Conservation (phyloP, 73 alveolate genomes). For the Symbiodinium pilosum region DNA sequence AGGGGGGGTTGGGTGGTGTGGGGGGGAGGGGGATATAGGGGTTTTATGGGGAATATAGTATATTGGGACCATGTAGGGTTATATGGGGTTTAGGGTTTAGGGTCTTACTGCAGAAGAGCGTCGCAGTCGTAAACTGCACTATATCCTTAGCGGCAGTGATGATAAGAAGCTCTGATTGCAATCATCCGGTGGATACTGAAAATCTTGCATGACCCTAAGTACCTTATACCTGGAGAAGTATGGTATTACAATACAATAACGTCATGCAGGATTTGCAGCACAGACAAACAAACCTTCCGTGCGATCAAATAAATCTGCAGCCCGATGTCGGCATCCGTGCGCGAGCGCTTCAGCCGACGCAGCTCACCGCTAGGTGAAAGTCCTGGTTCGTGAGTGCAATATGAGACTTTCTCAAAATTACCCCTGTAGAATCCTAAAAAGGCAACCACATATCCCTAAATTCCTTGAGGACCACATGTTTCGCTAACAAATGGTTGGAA, state of each 20-base stretch:
- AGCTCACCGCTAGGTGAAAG: too few relatives aligned
- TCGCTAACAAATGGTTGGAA: too few relatives aligned
- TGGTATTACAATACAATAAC: neutral
- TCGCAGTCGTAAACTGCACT: constrained; percentile 89
- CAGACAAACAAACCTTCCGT: neutral
- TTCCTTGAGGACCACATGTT: too few relatives aligned
- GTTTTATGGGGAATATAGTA: neutral
- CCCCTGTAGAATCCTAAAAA: too few relatives aligned
- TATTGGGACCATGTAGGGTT: too few relatives aligned
- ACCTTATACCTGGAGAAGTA: neutral
- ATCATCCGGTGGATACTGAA: too few relatives aligned
- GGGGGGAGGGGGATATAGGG: neutral
- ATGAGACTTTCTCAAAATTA: too few relatives aligned
- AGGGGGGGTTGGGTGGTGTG: too few relatives aligned
- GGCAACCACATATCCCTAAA: too few relatives aligned
- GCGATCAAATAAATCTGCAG: neutral
- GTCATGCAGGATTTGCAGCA: neutral
- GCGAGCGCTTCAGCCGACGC: neutral
- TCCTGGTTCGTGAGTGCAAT: too few relatives aligned
- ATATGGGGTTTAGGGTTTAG: too few relatives aligned
- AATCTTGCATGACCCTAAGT: neutral
- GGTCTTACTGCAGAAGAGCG: neutral
- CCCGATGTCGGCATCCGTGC: neutral
- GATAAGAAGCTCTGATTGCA: too few relatives aligned
- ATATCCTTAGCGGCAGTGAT: neutral